Conservation (phyloP, 192 early-diverging fungal genomes). For the Podochytrium sp. region DNA sequence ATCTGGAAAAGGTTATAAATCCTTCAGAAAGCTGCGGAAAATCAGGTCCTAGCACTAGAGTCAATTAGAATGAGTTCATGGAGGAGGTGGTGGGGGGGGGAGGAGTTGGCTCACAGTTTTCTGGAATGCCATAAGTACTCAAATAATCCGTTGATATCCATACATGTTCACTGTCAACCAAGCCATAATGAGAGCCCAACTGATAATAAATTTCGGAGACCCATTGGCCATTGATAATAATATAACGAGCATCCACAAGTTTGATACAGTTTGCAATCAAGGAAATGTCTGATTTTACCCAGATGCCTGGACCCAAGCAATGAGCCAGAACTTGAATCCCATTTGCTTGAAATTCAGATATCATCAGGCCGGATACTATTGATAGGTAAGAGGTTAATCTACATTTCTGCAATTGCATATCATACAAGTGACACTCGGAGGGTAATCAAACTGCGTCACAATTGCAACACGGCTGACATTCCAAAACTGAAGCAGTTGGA, state of each 20-base stretch:
- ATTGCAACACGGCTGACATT: not conserved
- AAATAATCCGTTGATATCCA: not conserved
- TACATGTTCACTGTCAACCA: not conserved
- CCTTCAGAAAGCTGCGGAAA: not conserved
- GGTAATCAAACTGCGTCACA: not conserved
- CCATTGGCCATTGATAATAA: not conserved
- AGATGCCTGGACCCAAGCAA: not conserved
- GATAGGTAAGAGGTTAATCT: not conserved
- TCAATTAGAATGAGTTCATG: too few relatives aligned
- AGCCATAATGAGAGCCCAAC: not conserved
- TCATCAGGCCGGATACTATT: not conserved
- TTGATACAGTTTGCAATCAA: not conserved
- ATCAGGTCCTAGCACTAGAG: not conserved
- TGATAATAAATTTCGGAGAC: not conserved
- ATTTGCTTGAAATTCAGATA: not conserved
- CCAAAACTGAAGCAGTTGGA: not conserved
- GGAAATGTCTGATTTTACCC: not conserved
- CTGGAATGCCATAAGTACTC: not conserved
- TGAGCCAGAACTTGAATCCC: not conserved
- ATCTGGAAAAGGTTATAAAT: too few relatives aligned
- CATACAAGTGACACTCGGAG: not conserved
- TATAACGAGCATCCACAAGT: not conserved
- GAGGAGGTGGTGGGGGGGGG: too few relatives aligned
- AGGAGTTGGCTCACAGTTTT: too few relatives aligned
- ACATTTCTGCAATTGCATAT: not conserved